These are phyloP conservation scores for Heteromeles arbutifolia DNA, from an alignment of 306 rosid genomes.

Conservation along the genomic window DNA sequence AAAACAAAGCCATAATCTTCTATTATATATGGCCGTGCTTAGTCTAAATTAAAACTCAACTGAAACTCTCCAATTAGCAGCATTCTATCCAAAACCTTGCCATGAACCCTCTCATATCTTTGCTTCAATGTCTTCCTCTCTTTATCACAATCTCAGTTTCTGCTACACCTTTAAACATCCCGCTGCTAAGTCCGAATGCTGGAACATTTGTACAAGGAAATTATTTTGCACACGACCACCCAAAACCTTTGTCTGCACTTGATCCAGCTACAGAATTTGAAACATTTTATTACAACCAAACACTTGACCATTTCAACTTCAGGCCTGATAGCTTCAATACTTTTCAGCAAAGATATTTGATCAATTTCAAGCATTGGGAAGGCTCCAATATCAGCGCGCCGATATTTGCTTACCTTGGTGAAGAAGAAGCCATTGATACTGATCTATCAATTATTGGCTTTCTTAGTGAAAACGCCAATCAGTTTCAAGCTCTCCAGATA, in stretches of 20 bases:
- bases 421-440: constrained; percentile 42
- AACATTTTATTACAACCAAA: constrained; percentile 51
- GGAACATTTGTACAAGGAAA: constrained; percentile 6
- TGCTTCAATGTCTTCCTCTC: constrained; percentile 19
- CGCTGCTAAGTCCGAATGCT: constrained; percentile 46
- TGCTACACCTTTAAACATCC: constrained; percentile 22
- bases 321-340: constrained; percentile 48
- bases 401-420: constrained; percentile 56
- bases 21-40: too few relatives aligned
- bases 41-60: too few relatives aligned
- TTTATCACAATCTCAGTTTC: constrained; percentile 17
- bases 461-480: constrained; percentile 47
- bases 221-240: neutral
- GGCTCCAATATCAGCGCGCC: constrained; percentile 57
- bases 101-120: neutral
- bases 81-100: neutral
- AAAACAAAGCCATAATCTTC: too few relatives aligned
- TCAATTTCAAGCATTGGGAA: constrained; percentile 63
- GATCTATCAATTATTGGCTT: constrained; percentile 32
- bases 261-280: constrained; percentile 12
- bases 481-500: constrained; percentile 54
- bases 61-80: neutral
- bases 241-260: neutral
- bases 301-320: constrained; percentile 71
- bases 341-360: constrained; percentile 56